Evolutionary conservation across 495 filamentous ascomycete species (phyloP).

Genomic region (Aspergillus kassunensis): DNA sequence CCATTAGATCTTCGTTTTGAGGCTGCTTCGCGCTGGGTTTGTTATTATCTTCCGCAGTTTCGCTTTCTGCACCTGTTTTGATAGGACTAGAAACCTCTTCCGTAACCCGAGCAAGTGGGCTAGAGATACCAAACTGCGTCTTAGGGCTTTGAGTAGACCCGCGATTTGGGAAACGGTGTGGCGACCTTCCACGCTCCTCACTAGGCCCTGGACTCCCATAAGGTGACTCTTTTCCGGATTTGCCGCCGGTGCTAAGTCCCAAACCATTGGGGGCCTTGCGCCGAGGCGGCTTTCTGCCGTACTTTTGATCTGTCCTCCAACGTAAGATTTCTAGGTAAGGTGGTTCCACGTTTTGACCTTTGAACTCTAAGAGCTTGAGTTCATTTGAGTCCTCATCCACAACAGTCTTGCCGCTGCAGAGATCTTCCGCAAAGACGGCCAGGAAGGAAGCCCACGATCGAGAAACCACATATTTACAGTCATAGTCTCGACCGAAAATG

Average conservation of each 20-base stretch:
- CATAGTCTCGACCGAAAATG: conserved; percentile 94
- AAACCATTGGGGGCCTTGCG: conserved; percentile 43
- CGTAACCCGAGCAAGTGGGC: conserved; percentile 50
- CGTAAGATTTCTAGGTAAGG: conserved; percentile 89
- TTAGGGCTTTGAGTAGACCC: conserved; percentile 46
- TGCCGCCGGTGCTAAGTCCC: conserved; percentile 37
- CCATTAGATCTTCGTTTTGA: conserved; percentile 40
- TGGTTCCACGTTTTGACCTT: conserved; percentile 82
- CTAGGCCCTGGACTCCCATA: conserved; percentile 50
- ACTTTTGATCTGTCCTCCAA: conserved; percentile 92
- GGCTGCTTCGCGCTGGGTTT: conserved; percentile 31
- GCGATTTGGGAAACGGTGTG: conserved; percentile 48
- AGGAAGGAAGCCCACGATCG: conserved; percentile 89
- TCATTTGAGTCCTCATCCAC: conserved; percentile 91
- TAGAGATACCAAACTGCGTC: conserved; percentile 47
- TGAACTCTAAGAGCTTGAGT: conserved; percentile 89
- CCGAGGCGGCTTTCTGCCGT: conserved; percentile 59
- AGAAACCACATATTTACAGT: conserved; percentile 95
- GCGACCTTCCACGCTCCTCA: conserved; percentile 53
- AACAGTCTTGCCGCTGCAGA: conserved; percentile 78
- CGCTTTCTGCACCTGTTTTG: conserved; percentile 25
- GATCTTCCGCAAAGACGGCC: conserved; percentile 82
- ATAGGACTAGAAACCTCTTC: conserved; percentile 45
- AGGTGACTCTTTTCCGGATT: conserved; percentile 43
- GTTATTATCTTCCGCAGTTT: conserved; percentile 28